Conservation (phyloP, 2,329 filamentous ascomycete genomes). For the Hymenoscyphus repandus region DNA sequence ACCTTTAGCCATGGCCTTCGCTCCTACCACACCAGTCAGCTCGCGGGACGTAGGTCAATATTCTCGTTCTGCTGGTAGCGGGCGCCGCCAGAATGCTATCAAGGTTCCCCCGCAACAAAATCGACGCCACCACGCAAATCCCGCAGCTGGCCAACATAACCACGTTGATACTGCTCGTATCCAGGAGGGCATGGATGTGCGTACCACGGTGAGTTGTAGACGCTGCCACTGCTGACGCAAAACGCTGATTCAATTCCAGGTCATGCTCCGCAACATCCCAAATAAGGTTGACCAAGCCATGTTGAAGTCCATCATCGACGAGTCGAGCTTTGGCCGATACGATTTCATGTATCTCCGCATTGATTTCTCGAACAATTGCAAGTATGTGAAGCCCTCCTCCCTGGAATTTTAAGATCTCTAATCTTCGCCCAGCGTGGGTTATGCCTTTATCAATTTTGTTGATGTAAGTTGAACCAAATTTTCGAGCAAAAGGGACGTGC, state of each 20-base stretch:
- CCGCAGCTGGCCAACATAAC: constrained; percentile 49
- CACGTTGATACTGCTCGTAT: constrained; percentile 58
- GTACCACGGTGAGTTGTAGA: constrained; percentile 58
- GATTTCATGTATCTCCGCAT: constrained; percentile 96
- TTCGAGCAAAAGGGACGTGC: constrained; percentile 13
- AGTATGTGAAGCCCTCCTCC: constrained; percentile 46
- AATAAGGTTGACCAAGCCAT: constrained; percentile 78
- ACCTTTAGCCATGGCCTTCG: neutral
- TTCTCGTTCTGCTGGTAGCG: constrained; percentile 11
- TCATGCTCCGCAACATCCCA: constrained; percentile 93
- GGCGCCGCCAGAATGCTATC: constrained; percentile 36
- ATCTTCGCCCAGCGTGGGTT: constrained; percentile 69
- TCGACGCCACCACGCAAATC: constrained; percentile 35
- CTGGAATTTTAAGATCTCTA: constrained; percentile 27
- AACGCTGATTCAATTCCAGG: constrained; percentile 40
- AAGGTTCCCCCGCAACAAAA: constrained; percentile 30
- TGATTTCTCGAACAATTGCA: constrained; percentile 78
- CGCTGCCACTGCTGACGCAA: constrained; percentile 5
- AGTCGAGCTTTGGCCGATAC: constrained; percentile 74
- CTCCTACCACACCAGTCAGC: constrained; percentile 7
- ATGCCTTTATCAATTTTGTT: constrained; percentile 94
- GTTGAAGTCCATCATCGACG: constrained; percentile 74
- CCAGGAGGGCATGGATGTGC: constrained; percentile 62
- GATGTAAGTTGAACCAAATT: constrained; percentile 50
- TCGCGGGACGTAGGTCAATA: constrained; percentile 8